phyloP scores from a whole-genome alignment of 257 asterid genomes.

The Nicotiana noctiflora region DNA sequence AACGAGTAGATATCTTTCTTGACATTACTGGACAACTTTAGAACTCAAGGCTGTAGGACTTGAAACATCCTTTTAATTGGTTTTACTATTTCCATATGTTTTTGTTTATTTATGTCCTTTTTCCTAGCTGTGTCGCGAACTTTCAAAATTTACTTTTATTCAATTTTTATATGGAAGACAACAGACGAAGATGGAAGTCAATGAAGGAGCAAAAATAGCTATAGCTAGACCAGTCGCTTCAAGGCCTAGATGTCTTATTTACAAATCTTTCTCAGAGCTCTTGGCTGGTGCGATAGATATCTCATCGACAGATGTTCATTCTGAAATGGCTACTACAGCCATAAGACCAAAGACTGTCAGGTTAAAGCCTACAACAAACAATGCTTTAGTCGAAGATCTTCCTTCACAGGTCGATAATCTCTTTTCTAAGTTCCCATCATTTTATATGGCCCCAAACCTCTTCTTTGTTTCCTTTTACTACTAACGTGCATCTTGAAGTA shows the following conservation, averaged over 20 bases:
- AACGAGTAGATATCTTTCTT: not conserved
- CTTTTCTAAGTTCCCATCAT: not conserved
- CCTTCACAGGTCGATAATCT: slow-evolving; percentile 19
- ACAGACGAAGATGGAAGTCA: slow-evolving; percentile 32
- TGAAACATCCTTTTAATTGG: not conserved
- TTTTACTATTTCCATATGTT: not conserved
- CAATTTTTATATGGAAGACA: not conserved
- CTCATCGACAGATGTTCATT: slow-evolving; percentile 28
- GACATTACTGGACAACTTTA: not conserved
- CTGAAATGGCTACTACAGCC: slow-evolving; percentile 39
- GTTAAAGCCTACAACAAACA: slow-evolving; percentile 35
- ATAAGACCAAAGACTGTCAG: slow-evolving; percentile 58
- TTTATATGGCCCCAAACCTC: not conserved
- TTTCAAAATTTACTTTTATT: not conserved
- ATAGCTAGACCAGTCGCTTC: slow-evolving; percentile 80
- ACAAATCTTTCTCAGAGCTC: slow-evolving; percentile 44
- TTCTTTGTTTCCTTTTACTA: slow-evolving; percentile 2
- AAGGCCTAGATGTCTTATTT: slow-evolving; percentile 49
- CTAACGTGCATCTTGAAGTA: not conserved
- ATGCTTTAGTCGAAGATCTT: slow-evolving; percentile 7
- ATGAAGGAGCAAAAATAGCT: slow-evolving; percentile 41
- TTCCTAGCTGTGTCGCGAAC: not conserved
- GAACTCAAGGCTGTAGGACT: not conserved
- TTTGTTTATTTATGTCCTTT: not conserved
- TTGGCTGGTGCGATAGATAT: slow-evolving; percentile 37